A percentile compares a stretch with the other conserved stretches of the same genome.
Conservation (phyloP, 2,329 filamentous ascomycete species). For the Aspergillus awamori region DNA sequence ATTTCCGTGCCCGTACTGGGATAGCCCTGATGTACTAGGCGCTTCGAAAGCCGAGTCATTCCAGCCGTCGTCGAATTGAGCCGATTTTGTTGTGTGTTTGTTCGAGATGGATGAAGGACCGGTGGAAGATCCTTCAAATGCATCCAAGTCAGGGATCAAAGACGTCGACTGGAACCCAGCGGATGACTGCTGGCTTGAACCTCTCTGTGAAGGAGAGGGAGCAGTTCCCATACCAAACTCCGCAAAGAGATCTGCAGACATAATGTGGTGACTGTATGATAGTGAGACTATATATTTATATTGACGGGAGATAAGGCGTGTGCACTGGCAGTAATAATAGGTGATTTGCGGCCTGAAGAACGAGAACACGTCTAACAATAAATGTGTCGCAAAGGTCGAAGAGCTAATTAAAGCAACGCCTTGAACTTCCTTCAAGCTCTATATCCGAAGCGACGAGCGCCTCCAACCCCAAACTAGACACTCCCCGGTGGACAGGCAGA, state of each 20-base stretch:
- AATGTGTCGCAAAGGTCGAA: not conserved
- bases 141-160: constrained; percentile 28
- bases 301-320: not conserved
- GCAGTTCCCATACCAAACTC: constrained; percentile 47
- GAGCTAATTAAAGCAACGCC: not conserved
- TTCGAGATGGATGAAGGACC: constrained; percentile 13
- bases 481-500: not conserved
- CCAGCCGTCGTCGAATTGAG: constrained; percentile 2
- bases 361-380: not conserved
- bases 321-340: not conserved
- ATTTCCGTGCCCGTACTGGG: constrained; percentile 30
- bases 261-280: constrained; percentile 26
- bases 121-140: constrained; percentile 23
- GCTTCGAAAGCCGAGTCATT: constrained; percentile 19
- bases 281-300: not conserved
- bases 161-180: constrained; percentile 19
- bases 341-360: not conserved
- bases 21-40: constrained; percentile 15
- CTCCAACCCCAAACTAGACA: no score
- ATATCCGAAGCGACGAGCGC: not conserved
- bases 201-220: constrained; percentile 21
- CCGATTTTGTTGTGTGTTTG: constrained; percentile 1
- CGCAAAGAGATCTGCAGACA: constrained; percentile 59
- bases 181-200: constrained; percentile 10
- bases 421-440: not conserved